Percentiles rank a stretch among this genome's conserved stretches.
Evolutionary conservation across 208 protist genomes (phyloP).

Genomic region (Phytomonas sp.): DNA sequence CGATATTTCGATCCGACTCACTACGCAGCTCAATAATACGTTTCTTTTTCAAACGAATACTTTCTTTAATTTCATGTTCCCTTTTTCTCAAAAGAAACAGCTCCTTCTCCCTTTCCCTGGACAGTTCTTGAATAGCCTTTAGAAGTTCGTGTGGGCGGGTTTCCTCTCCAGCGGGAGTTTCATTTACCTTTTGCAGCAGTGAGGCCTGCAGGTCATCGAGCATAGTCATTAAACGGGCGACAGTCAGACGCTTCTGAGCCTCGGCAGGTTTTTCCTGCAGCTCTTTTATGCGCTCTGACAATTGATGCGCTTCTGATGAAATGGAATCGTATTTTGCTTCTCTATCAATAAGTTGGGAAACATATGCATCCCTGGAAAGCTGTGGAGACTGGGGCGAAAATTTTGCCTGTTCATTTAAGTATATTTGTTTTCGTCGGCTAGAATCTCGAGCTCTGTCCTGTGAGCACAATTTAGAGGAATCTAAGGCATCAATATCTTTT

Average conservation of each 20-base stretch:
- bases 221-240: constrained; percentile 66
- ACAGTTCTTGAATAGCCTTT: constrained; percentile 69
- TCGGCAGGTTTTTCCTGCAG: constrained; percentile 26
- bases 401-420: constrained; percentile 15
- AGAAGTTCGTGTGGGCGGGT: constrained; percentile 53
- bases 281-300: constrained; percentile 34
- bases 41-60: constrained; percentile 72
- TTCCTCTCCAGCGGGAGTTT: constrained; percentile 27
- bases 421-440: constrained; percentile 21
- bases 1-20: constrained; percentile 45
- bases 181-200: constrained; percentile 49
- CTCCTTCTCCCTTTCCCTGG: constrained; percentile 56
- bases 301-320: constrained; percentile 28
- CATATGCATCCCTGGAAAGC: constrained; percentile 45
- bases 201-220: constrained; percentile 64
- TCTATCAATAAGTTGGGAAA: constrained; percentile 40
- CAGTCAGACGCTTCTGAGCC: constrained; percentile 44
- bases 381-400: constrained; percentile 2
- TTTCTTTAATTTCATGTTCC: constrained; percentile 47
- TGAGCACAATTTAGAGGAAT: constrained; percentile 14
- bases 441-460: constrained; percentile 17
- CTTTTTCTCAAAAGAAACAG: constrained; percentile 51
- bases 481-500: constrained; percentile 17
- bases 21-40: constrained; percentile 42
- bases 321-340: constrained; percentile 37